These are phyloP conservation scores for Talaromyces piceae DNA, from an alignment of 2,329 filamentous ascomycete species.

Conservation along the genomic window DNA sequence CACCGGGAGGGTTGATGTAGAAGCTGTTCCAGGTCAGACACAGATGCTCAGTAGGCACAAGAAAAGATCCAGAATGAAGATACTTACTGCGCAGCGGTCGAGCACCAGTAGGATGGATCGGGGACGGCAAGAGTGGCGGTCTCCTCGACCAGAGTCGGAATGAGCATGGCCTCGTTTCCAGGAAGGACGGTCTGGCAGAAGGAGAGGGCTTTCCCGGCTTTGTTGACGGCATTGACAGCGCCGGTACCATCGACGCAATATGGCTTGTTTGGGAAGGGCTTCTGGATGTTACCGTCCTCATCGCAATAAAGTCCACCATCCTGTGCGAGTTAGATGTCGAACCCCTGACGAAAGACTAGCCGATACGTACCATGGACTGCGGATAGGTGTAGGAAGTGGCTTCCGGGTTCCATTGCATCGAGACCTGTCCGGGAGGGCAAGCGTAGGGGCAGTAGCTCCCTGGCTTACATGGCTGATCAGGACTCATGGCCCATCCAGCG, in stretches of 20 bases:
- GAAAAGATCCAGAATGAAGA: slow-evolving; percentile 3
- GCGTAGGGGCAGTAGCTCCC: slow-evolving; percentile 69
- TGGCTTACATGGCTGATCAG: slow-evolving; percentile 60
- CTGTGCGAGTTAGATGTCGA: slow-evolving; percentile 33
- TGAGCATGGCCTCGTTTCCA: slow-evolving; percentile 10
- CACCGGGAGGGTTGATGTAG: slow-evolving; percentile 71
- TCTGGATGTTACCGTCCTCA: slow-evolving; percentile 54
- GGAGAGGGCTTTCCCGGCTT: slow-evolving; percentile 38
- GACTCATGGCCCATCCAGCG: slow-evolving; percentile 73
- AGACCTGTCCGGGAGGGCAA: slow-evolving; percentile 67
- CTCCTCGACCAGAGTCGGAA: slow-evolving; percentile 54
- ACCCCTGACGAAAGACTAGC: neutral
- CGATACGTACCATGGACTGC: slow-evolving; percentile 55
- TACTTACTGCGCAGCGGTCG: slow-evolving; percentile 66
- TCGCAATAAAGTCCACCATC: slow-evolving; percentile 70
- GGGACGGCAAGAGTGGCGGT: slow-evolving; percentile 62
- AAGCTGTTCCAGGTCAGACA: slow-evolving; percentile 42
- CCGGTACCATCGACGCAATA: slow-evolving; percentile 66
- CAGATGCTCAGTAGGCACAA: slow-evolving; percentile 10
- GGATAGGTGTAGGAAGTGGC: slow-evolving; percentile 62
- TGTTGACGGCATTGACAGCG: slow-evolving; percentile 59
- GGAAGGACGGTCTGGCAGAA: slow-evolving; percentile 11
- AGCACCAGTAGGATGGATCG: slow-evolving; percentile 60
- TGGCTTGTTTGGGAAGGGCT: slow-evolving; percentile 60
- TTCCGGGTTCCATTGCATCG: slow-evolving; percentile 68